Base-by-base conservation (phyloP, 345 rosid species). In the Clausena lansium region DNA sequence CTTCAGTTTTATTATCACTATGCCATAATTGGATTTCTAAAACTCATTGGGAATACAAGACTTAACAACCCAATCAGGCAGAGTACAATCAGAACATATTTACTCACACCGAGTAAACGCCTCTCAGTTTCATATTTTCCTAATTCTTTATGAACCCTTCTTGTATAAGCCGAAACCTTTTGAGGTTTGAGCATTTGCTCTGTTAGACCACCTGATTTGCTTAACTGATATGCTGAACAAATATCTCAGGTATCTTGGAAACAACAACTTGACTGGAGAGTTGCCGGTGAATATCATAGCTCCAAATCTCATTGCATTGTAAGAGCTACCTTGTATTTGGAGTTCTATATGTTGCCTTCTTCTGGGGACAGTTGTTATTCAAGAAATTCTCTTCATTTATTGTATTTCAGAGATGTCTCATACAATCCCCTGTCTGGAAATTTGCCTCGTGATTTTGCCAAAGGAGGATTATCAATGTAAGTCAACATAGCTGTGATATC, bases 361-460 rank as follows among this genome's bases (percentile, higher is more conserved):
- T 2, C 13, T 13, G 50, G 50, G 17, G 70, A 11, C 41, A 4
- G 59, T 76, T 79, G 67, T 54, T 41, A 70, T 63, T 35, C 66
- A 47, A 19, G 39, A 17, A 17, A 70, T 7, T 30, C 66, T 57
- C 41, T 50, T 55, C 25, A 36, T 38, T 47, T 67, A 39, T 17
- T 52, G 59, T 35, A 20, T 9, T 78, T 63, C 87, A 89, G 93
- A 71, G 93, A 89, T 60, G 88, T 88, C 66, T 89, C 93, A 1
- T 86, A 86, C 83, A 89, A 88, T 85, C 85, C 84, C 7, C 86
- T 89, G 13, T 85, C 85, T 5, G 93, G 93, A 76, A 85, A 80
- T 59, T 73, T 85, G 63, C 89, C 87, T 0, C 69, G 22, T 57
- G 75, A 82, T 41, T 83, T 74, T 54, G 80, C 63, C 60, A 83